These are phyloP conservation scores for Oxyria digyna DNA, from an alignment of 148 eudicot species.

Conservation along the genomic window DNA sequence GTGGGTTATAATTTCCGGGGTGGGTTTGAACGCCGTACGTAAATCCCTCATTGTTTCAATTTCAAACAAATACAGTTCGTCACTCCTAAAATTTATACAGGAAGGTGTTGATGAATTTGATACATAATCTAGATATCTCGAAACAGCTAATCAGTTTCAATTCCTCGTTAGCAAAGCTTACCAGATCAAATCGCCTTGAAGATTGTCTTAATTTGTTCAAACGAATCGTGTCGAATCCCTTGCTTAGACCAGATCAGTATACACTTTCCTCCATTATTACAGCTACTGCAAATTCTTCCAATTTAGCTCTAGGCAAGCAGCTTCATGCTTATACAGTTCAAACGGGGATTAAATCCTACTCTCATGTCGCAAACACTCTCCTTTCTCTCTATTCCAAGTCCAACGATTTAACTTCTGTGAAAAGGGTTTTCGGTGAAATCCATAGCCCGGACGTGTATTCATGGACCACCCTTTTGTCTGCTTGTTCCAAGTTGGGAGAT, in stretches of 20 bases:
- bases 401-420: conserved; percentile 29
- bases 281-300: conserved; percentile 30
- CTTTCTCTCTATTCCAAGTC: conserved; percentile 53
- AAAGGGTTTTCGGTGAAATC: conserved; percentile 37
- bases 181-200: conserved; percentile 23
- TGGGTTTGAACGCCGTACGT: too few species aligned
- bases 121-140: background rate
- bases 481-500: conserved; percentile 54
- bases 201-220: conserved; percentile 43
- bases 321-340: conserved; percentile 41
- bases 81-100: too few species aligned
- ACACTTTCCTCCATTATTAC: conserved; percentile 64
- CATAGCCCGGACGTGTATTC: conserved; percentile 71
- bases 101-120: background rate
- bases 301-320: conserved; percentile 28
- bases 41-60: too few species aligned
- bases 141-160: conserved; percentile 49
- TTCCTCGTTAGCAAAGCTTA: conserved; percentile 35
- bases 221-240: conserved; percentile 39
- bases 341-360: conserved; percentile 33
- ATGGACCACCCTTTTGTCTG: conserved; percentile 62
- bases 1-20: too few species aligned
- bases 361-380: conserved; percentile 52
- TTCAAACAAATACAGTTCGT: too few species aligned
- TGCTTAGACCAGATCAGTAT: conserved; percentile 54